These are phyloP conservation scores for Orbilia ellipsospora DNA, from an alignment of 2,329 filamentous ascomycete species.

Conservation along the genomic window DNA sequence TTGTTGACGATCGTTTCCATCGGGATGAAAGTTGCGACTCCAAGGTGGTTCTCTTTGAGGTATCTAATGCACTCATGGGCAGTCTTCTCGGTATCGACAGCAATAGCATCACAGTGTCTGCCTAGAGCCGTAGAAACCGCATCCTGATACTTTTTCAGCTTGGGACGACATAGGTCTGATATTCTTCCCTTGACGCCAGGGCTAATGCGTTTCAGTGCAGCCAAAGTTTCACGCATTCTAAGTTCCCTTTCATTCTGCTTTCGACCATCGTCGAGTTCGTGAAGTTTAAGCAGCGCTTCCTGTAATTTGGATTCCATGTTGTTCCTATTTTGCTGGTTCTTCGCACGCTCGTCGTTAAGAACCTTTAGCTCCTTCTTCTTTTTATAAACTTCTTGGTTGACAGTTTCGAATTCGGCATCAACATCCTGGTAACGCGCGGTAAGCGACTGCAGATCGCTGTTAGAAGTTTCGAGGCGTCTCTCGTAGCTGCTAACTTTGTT, in stretches of 20 bases:
- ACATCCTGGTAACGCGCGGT: constrained; percentile 53
- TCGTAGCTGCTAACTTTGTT: constrained; percentile 85
- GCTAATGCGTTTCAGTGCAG: constrained; percentile 87
- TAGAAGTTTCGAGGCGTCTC: constrained; percentile 77
- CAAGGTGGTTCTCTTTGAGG: constrained; percentile 86
- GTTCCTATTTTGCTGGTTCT: constrained; percentile 81
- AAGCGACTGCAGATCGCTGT: constrained; percentile 74
- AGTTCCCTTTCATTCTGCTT: constrained; percentile 86
- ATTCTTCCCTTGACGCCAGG: constrained; percentile 91
- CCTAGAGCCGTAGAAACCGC: constrained; percentile 93
- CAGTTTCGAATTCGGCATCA: constrained; percentile 68
- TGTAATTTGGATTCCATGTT: constrained; percentile 93
- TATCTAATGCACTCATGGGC: constrained; percentile 94
- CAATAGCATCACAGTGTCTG: constrained; percentile 90
- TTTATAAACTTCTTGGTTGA: constrained; percentile 79
- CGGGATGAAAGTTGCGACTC: constrained; percentile 92
- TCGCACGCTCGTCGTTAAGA: constrained; percentile 82
- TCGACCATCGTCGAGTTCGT: constrained; percentile 84
- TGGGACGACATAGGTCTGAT: constrained; percentile 91
- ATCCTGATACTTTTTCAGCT: constrained; percentile 95
- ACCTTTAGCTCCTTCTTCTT: constrained; percentile 94
- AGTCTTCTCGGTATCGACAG: constrained; percentile 94
- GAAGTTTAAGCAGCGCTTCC: constrained; percentile 80
- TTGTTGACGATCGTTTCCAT: constrained; percentile 97
- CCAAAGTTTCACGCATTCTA: constrained; percentile 82